Percentiles rank a stretch among this genome's conserved stretches.
Conservation (phyloP, 2,329 filamentous ascomycete genomes). For the Epichloe glyceriae region DNA sequence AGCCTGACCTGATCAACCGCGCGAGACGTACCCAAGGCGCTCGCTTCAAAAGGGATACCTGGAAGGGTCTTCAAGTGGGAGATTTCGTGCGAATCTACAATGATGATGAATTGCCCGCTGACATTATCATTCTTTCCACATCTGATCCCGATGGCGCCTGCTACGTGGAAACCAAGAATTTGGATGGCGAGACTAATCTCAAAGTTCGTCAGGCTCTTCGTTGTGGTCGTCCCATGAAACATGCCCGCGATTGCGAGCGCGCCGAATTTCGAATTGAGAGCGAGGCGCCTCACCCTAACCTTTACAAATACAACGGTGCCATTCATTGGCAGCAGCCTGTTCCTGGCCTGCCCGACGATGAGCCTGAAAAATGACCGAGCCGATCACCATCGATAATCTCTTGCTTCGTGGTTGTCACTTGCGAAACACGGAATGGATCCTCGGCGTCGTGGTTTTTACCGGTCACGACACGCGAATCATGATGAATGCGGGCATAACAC, state of each 20-base stretch:
- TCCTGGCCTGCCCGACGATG: slow-evolving; percentile 45
- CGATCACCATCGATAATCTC: slow-evolving; percentile 89
- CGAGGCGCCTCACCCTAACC: slow-evolving; percentile 80
- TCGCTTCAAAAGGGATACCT: slow-evolving; percentile 81
- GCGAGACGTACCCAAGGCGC: slow-evolving; percentile 53
- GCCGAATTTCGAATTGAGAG: slow-evolving; percentile 82
- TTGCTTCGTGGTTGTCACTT: slow-evolving; percentile 87
- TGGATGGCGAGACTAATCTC: slow-evolving; percentile 95
- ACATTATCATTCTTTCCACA: slow-evolving; percentile 83
- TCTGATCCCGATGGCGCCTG: slow-evolving; percentile 90
- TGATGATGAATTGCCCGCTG: slow-evolving; percentile 87
- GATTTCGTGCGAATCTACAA: slow-evolving; percentile 96
- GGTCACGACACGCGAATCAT: slow-evolving; percentile 98
- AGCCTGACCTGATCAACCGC: slow-evolving; percentile 58
- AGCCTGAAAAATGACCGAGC: slow-evolving; percentile 74
- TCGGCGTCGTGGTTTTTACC: slow-evolving; percentile 88
- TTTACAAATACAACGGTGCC: slow-evolving; percentile 89
- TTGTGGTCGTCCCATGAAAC: slow-evolving; percentile 68
- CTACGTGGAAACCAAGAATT: slow-evolving; percentile 95
- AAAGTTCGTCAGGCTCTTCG: slow-evolving; percentile 89
- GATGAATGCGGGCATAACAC: slow-evolving; percentile 93
- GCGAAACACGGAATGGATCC: slow-evolving; percentile 89
- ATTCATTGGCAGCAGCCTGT: slow-evolving; percentile 74
- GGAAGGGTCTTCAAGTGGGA: slow-evolving; percentile 91
- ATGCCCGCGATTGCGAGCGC: slow-evolving; percentile 84